phyloP scores from a whole-genome alignment of 192 early-diverging fungal genomes.

The Kickxella alabastrina region DNA sequence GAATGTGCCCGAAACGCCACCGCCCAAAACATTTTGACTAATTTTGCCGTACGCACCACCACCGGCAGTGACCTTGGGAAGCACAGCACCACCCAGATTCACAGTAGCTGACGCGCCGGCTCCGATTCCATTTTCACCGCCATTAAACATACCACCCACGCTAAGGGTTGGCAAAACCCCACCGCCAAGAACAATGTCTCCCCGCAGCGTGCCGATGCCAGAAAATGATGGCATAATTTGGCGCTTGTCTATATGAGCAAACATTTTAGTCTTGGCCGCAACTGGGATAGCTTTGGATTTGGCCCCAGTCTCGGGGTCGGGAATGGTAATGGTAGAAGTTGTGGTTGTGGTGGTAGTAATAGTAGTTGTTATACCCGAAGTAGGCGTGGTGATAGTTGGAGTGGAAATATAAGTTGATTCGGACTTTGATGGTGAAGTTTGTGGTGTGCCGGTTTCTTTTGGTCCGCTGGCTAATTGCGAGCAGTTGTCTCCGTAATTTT shows the following conservation, averaged over 20 bases:
- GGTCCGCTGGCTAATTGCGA: neutral
- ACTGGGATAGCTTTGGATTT: too few relatives aligned
- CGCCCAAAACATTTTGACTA: conserved; percentile 9
- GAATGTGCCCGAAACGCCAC: conserved; percentile 11
- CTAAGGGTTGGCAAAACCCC: conserved; percentile 20
- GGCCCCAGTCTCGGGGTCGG: neutral
- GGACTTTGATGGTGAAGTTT: neutral
- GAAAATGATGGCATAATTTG: conserved; percentile 10
- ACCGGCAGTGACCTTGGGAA: conserved; percentile 14
- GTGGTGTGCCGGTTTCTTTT: neutral
- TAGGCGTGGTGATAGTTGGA: neutral
- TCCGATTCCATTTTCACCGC: conserved; percentile 16
- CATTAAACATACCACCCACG: conserved; percentile 21
- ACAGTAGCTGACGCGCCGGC: conserved; percentile 29
- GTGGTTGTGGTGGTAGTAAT: neutral
- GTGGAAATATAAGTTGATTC: neutral
- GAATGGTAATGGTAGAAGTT: conserved; percentile 1
- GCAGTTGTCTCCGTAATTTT: neutral
- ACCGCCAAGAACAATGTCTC: conserved; percentile 16
- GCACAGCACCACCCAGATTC: conserved; percentile 6
- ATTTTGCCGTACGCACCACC: conserved; percentile 17
- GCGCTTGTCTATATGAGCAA: too few relatives aligned
- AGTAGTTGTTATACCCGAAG: neutral
- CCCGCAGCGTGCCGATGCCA: conserved; percentile 12
- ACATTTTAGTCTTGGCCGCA: too few relatives aligned